Evolutionary conservation across 192 early-diverging fungal genomes (phyloP), one percentile per base, ranked within the genome.

Genomic region (Haplosporangium gracile): DNA sequence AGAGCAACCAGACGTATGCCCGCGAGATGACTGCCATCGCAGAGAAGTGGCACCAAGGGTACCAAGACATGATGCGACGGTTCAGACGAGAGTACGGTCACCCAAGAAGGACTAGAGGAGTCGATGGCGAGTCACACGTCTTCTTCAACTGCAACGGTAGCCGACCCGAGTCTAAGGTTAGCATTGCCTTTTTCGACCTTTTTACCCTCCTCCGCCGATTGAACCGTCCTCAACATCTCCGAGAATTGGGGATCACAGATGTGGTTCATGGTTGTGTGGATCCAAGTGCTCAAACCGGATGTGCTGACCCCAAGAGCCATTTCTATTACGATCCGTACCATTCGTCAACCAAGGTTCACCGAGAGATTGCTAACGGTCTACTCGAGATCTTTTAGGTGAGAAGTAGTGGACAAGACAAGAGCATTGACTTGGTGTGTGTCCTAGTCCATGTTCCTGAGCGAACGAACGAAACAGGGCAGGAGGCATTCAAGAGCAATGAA

Each of bases 101-200:
- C 2, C 57, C 57, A 45, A 24, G 22, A 16, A 70, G 74, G 32
- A 18, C 60, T 29, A 32, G 16, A 57, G 70, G 76, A 63, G 47
- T 36, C 13, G 39, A 38, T n/a, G 70, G 70, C 22, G 34, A 42
- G 10, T 71, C 70, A 40, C 43, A 39, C 8, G 29, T 47, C 26
- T 77, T 72, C 34, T 72, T 68, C 55, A 76, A 77, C 38, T 72
- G 72, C 34, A 72, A 51, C 11, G 63, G 5, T 3, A 32, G 34
- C 38, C 70, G 22, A 34, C 38, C 69, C 20, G 29, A 16, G 40
- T 34, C 7, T 26, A 79, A 76, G 51, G 76, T 70, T 15, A 78
- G 49, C 40, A 70, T 86, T 45, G 79, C 63, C 10, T 86, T 81
- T 72, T 78, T 86, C 68, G 84, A 86, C n/a, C 43, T 86, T 22